Evolutionary conservation across 2,329 filamentous ascomycete species (phyloP), one percentile per base, ranked within the genome.

Genomic region (Sphaerulina populicola): DNA sequence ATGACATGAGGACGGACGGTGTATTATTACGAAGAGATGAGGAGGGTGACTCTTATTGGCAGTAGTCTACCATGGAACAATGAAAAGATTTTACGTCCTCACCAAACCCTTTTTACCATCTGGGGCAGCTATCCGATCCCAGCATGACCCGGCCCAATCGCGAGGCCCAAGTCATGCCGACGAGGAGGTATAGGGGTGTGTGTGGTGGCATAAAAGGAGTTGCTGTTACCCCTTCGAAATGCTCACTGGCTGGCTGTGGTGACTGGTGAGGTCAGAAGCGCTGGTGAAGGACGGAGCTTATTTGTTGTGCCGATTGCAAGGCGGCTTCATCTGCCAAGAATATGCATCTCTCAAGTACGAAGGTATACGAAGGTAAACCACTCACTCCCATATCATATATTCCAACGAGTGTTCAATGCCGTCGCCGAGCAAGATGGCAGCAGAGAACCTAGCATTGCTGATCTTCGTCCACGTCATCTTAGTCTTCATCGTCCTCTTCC

Each of bases 171-270:
- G 49, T 55, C 42, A 49, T 39, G 44, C 51, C 54, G 47, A 56
- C 51, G 51, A 49, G 54, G 53, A 56, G 39, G 51, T 51, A 47
- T 37, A 48, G 47, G 48, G 52, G 46, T n/a, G n/a, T n/a, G n/a
- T n/a, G n/a, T n/a, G n/a, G n/a, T 46, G 18, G 18, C 18, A 18
- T n/a, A 35, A 31, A 44, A 37, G 18, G 18, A 23, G 43, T 48
- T 35, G 39, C 50, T 43, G 37, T 55, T 55, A 55, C 53, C 53
- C 53, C 49, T 49, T 54, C 52, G 41, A 51, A 54, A 54, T 51
- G 45, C 45, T 49, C 18, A 43, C 39, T 49, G 38, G 38, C 39
- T 49, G 38, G 38, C 39, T 43, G 29, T 15, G 29, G 39, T 36
- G 46, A 49, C 15, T 15, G 29, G 39, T 36, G 46, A 49, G 39